These are phyloP conservation scores for Globisporangium alternatum DNA, from an alignment of 352 stramenopile species.

Conservation along the genomic window DNA sequence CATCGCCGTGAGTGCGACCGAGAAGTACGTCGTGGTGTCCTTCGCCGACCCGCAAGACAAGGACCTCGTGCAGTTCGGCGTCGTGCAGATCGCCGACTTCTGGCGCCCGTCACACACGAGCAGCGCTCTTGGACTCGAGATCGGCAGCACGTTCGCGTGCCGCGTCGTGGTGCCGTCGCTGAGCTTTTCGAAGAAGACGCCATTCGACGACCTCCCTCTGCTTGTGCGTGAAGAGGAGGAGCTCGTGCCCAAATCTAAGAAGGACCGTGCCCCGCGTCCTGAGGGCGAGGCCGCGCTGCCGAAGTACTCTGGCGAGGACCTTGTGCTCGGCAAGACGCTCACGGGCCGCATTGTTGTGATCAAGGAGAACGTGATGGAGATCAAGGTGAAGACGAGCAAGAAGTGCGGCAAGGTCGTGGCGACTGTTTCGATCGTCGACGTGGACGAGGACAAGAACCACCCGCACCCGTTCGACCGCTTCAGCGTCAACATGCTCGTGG, in stretches of 20 bases:
- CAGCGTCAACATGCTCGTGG: slow-evolving; percentile 67
- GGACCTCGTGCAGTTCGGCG: slow-evolving; percentile 35
- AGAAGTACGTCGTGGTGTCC: slow-evolving; percentile 67
- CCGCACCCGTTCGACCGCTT: slow-evolving; percentile 82
- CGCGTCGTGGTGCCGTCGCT: slow-evolving; percentile 47
- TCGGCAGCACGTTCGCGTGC: slow-evolving; percentile 36
- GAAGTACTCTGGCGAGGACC: slow-evolving; percentile 64
- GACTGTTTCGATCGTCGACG: slow-evolving; percentile 81
- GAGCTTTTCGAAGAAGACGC: slow-evolving; percentile 41
- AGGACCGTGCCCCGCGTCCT: slow-evolving; percentile 21
- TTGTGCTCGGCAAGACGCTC: slow-evolving; percentile 63
- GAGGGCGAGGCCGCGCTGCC: slow-evolving; percentile 45
- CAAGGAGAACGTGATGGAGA: slow-evolving; percentile 81
- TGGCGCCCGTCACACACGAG: slow-evolving; percentile 69
- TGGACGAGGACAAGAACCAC: slow-evolving; percentile 51
- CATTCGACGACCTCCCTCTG: slow-evolving; percentile 75
- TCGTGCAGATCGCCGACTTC: slow-evolving; percentile 76
- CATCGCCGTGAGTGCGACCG: slow-evolving; percentile 44
- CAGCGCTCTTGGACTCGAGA: slow-evolving; percentile 49
- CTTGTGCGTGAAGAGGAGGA: slow-evolving; percentile 56
- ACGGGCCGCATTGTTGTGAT: slow-evolving; percentile 70
- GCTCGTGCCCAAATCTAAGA: slow-evolving; percentile 33
- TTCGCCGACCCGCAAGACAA: slow-evolving; percentile 42
- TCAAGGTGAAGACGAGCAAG: slow-evolving; percentile 76
- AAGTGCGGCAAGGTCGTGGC: slow-evolving; percentile 74